These are phyloP conservation scores for Didymella pomorum DNA, from an alignment of 2,329 filamentous ascomycete genomes.

Conservation along the genomic window DNA sequence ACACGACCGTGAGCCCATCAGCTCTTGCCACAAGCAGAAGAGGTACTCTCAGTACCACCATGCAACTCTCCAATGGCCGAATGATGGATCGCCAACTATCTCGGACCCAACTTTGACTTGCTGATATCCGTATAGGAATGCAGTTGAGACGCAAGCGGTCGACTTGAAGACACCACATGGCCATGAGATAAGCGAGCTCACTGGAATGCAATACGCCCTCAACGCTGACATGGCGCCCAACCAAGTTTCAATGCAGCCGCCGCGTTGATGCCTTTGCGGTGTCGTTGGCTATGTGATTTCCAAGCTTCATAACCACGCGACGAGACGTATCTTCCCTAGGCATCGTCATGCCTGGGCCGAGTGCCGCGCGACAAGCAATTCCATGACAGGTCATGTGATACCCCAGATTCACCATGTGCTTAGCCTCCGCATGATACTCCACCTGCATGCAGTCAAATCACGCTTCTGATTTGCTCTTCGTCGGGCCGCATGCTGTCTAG, in stretches of 20 bases:
- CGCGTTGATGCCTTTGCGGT: not conserved
- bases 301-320: not conserved
- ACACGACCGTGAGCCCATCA: not conserved
- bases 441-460: not conserved
- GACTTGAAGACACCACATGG: not conserved
- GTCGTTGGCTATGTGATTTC: not conserved
- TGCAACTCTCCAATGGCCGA: not conserved
- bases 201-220: conserved; percentile 10
- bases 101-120: not conserved
- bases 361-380: conserved; percentile 9
- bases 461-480: conserved; percentile 1
- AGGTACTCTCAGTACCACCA: not conserved
- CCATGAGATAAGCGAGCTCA: conserved; percentile 7
- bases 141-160: conserved; percentile 10
- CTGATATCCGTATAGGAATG: conserved; percentile 5
- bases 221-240: not conserved
- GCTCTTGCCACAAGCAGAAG: not conserved
- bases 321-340: not conserved
- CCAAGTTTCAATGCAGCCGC: not conserved
- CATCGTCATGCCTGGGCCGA: conserved; percentile 13
- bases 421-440: not conserved
- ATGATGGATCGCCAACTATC: not conserved
- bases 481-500: conserved; percentile 7
- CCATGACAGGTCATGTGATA: conserved; percentile 8
- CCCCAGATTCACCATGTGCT: conserved; percentile 10